Evolutionary conservation across 2,329 filamentous ascomycete genomes (phyloP), one percentile per base, ranked within the genome.

Genomic region (Trichoderma koningii): DNA sequence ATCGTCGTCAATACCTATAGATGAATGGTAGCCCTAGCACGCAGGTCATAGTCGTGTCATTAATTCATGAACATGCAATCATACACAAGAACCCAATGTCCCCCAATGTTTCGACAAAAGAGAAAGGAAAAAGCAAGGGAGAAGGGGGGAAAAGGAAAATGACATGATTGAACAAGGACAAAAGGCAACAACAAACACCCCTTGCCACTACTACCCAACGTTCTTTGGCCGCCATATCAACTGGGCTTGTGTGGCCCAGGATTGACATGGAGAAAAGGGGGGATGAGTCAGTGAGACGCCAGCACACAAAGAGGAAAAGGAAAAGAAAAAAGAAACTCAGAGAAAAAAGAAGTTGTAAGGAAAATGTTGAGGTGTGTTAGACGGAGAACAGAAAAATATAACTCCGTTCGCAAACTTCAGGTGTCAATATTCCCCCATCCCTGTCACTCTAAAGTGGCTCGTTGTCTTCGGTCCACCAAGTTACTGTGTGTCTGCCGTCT

Each of bases 31-130:
- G 65, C 65, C 47, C 47, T 50, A 38, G 65, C 65, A 41, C 47
- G 61, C 56, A 53, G 55, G 55, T 56, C 62, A 5, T 67, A 68
- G 68, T 73, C 69, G 70, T 72, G 69, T 76, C 76, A 73, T 78
- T 70, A 77, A 70, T 77, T 78, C 76, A 76, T 78, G 74, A 74
- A 72, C 73, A 76, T 77, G 69, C 74, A 73, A 71, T 76, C 74
- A 72, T 77, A 67, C 66, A 66, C 30, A 69, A 72, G 55, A 69
- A 51, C 64, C 68, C 65, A 71, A 38, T 38, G 34, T 5, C 68
- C 66, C 68, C 56, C 28, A 53, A 62, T 66, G 66, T 69, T 68
- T 56, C 68, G 71, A 67, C 55, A 60, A 63, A 70, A 68, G 55
- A 63, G 68, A 66, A 66, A 66, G 64, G 69, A 59, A 55, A 41